Evolutionary conservation across 441 rosid genomes (phyloP).

Genomic region (Corymbia calophylla): DNA sequence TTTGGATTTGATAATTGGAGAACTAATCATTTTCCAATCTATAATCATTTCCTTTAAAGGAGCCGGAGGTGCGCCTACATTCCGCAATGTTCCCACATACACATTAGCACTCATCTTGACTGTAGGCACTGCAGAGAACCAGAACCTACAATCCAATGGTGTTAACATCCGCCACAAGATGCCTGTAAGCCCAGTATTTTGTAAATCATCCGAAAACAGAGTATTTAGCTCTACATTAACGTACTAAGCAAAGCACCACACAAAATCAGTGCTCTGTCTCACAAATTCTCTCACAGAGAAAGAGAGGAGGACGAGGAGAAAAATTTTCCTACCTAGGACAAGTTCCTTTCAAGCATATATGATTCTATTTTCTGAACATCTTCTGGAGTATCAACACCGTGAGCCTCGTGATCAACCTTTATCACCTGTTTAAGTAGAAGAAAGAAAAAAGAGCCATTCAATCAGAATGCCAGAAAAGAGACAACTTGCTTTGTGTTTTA

Average conservation of each 20-base stretch:
- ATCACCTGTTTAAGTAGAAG: slow-evolving; percentile 45
- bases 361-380: slow-evolving; percentile 11
- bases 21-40: neutral
- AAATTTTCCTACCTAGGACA: too few species aligned
- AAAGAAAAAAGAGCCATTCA: neutral
- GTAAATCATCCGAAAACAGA: neutral
- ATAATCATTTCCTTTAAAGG: neutral
- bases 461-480: neutral
- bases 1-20: too few species aligned
- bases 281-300: neutral
- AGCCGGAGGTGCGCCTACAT: neutral
- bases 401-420: slow-evolving; percentile 86
- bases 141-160: neutral
- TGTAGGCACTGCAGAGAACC: neutral
- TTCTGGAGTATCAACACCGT: slow-evolving; percentile 79
- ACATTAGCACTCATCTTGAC: neutral
- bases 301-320: too few species aligned
- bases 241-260: neutral
- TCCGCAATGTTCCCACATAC: too few species aligned
- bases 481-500: neutral
- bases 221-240: neutral
- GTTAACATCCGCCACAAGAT: too few species aligned
- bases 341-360: neutral
- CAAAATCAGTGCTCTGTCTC: neutral
- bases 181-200: neutral